Evolutionary conservation across 768 basidiomycete genomes (phyloP), one percentile per base, ranked within the genome.

Genomic region (Kwoniella mangroviensis): DNA sequence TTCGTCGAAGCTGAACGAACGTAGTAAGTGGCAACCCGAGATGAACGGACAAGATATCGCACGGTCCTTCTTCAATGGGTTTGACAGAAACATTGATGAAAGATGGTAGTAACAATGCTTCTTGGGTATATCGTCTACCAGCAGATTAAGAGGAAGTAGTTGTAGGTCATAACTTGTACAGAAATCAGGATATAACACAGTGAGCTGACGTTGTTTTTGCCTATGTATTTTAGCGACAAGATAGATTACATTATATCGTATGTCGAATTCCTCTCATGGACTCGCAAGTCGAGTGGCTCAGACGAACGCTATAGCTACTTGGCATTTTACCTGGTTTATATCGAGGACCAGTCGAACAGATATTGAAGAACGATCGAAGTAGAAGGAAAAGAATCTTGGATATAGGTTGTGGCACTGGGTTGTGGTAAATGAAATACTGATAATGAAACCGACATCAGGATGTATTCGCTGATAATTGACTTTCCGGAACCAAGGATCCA

Each of bases 391-490:
- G 69, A n/a, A 12, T 72, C 21, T 22, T 72, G n/a, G 70, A 72
- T 40, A 56, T 72, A 21, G 70, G 70, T 3, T 72, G 70, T 60
- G 70, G 70, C 24, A 72, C 66, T 19, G 70, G 64, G 21, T 61
- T 60, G 51, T 65, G 42, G 57, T 62, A 19, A 17, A 28, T 70
- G 4, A 5, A n/a, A 15, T 61, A n/a, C 41, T 43, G 21, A 17
- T 61, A 4, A 26, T 26, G 26, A 26, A 26, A 26, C 26, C 26
- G 26, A 26, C 55, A 26, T 17, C 57, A 40, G 28, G 15, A 34
- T n/a, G 58, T 19, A 10, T 22, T 28, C 9, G 15, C 26, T 59
- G 24, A 40, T 40, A 13, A 28, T 17, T 26, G 24, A 56, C 17
- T 11, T 45, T 49, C 42, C 40, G 21, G 15, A 5, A 22, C 12